Base-by-base conservation (phyloP, 225 moss, liverwort and hornwort species). In the Bryoerythrophyllum caledonicum region DNA sequence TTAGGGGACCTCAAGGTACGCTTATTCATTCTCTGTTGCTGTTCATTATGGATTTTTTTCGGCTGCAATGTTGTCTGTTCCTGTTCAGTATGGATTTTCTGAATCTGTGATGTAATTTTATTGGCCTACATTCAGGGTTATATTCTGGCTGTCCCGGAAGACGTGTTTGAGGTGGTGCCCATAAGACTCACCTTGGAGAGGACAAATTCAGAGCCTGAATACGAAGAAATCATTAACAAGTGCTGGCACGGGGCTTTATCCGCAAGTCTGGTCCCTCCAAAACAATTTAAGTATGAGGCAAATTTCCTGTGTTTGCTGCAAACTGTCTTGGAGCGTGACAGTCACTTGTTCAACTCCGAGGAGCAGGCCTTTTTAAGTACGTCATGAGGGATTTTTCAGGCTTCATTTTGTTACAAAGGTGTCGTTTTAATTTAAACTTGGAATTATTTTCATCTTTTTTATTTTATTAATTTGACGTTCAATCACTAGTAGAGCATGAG, bases 271-370 rank as follows among this genome's bases (percentile, higher is more conserved):
- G 65, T 75, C 16, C 80, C 81, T 68, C 66, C 63, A 51, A 76
- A 71, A 27, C 67, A 62, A 38, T 82, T 87, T 46, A 95, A 89
- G 79, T 94, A 91, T 62, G 92, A 99, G 78, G 87, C 91, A 62
- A 99, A 99, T 78, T 99, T 99, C 77, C 58, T 88, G 40, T 89
- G 83, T 62, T 81, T 99, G 78, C 82, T 99, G 61, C 87, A 86
- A 74, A 90, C 89, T 54, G 89, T 99, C 70, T 55, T 92, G 77
- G 84, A 90, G 44, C 90, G 89, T 60, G 95, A 99, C 63, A 85
- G 81, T 71, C 94, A 93, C 84, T 82, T 99, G 68, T 93, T 99
- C 41, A 88, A 58, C 60, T 81, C 83, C 10, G 75, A 86, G 6
- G 95, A 99, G 71, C 84, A 58, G 67, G 25, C 34, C 11, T 93